Evolutionary conservation across 177 flowering plant genomes (phyloP), one percentile per base, ranked within the genome.

Genomic region (Vitis hybrid): DNA sequence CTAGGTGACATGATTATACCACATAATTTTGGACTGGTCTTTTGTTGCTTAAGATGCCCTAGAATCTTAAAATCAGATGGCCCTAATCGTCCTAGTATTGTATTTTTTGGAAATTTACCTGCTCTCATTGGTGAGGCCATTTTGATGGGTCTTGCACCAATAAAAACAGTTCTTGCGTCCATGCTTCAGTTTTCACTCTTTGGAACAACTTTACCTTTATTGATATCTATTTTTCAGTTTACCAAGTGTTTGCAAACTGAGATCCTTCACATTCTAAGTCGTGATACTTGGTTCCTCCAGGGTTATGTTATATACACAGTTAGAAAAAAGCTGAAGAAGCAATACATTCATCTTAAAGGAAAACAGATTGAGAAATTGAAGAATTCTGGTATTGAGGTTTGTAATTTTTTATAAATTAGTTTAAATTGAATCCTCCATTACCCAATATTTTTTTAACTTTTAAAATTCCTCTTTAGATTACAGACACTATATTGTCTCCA

Each of bases 351-450:
- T 80, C 78, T 95, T 57, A 85, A 87, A 84, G 99, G 99, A 59
- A 84, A 83, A 55, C 88, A 91, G 74, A 89, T 95, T 50, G 96
- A 93, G 79, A 92, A 95, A 75, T 64, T 93, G 75, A 95, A 95
- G 84, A 83, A 87, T 55, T 88, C 98, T 64, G 95, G 99, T 69
- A 90, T 86, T 70, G 92, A 93, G 97, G 99, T 93, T 61, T 76
- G 86, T 82, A 66, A 18, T 58, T 57, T 20, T 55, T 60, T 10
- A 39, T 48, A 39, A 51, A 51, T 33, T 9, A 11, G 60, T 60
- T 18, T 29, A 15, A 22, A 15, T 52, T 66, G 6, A 19, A 20
- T 60, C 22, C 26, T 67, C 6, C 62, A 55, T 51, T 61, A 19
- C 48, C 53, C 51, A 8, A 52, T 15, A 61, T 65, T 59, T 45